A percentile compares a stretch with the other conserved stretches of the same genome.
phyloP scores from a whole-genome alignment of 1,284 basidiomycete genomes.

The Ceratobasidium sp. region DNA sequence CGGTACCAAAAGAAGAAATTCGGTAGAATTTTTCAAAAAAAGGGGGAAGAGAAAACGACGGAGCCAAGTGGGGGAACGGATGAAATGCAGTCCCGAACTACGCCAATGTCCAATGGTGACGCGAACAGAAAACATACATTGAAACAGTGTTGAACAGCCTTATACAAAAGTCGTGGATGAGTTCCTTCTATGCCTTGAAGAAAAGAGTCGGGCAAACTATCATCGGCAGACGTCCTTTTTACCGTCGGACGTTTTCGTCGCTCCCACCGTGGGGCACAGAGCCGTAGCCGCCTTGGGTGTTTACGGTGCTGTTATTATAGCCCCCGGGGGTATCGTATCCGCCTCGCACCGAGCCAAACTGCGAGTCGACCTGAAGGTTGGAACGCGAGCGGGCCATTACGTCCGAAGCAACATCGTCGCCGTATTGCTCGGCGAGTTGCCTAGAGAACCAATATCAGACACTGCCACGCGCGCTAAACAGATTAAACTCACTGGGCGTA shows the following conservation, averaged over 20 bases:
- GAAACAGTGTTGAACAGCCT: constrained; percentile 2
- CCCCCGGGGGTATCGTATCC: constrained; percentile 5
- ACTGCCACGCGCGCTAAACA: background rate
- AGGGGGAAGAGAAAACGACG: background rate
- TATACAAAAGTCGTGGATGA: constrained; percentile 29
- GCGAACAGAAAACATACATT: constrained; percentile 28
- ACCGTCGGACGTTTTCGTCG: constrained; percentile 32
- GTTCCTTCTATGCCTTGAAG: constrained; percentile 22
- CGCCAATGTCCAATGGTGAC: constrained; percentile 30
- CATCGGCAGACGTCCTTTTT: background rate
- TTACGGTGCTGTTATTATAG: constrained; percentile 20
- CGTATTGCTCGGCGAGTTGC: constrained; percentile 62
- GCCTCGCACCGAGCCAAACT: constrained; percentile 20
- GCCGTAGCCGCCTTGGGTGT: constrained; percentile 25
- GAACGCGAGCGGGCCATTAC: constrained; percentile 47
- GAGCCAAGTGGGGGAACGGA: background rate
- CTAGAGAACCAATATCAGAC: constrained; percentile 46
- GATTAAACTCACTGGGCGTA: constrained; percentile 65
- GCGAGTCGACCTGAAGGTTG: constrained; percentile 33
- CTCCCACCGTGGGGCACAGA: constrained; percentile 22
- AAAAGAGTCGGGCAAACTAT: constrained; percentile 11
- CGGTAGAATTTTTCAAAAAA: background rate
- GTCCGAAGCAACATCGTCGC: constrained; percentile 55
- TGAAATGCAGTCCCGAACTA: constrained; percentile 28
- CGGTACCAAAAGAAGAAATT: constrained; percentile 7